Base-by-base conservation (phyloP, 441 rosid genomes). In the Erodium moschatum region DNA sequence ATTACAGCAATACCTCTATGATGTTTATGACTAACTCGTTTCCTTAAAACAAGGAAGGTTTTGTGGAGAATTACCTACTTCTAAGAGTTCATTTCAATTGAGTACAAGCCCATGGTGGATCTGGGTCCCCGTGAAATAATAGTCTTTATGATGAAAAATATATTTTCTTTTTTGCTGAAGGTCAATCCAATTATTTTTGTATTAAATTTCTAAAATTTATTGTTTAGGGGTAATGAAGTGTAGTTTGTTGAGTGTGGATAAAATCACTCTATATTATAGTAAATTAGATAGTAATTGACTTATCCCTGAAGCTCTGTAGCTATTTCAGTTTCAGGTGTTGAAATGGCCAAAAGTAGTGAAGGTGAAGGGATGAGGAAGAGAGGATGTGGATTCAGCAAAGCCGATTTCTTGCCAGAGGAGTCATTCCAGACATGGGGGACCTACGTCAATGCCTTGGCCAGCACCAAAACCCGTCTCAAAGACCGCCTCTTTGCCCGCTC, bases 361-460 rank as follows among this genome's bases (percentile, higher is more conserved):
- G 66, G 12, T 63, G 75, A 13, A 6, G 69, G 58, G 38, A 12
- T 61, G 5, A 75, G 75, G 65, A 76, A 67, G 70, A 73, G 85
- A 46, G 69, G 73, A 62, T 81, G 85, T 42, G 16, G 6, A 12
- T 81, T 79, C 69, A 70, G 33, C 42, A 88, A 88, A 63, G 73
- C 74, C 52, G 87, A 86, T 73, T 84, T 90, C 80, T 74, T 85
- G 67, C 97, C 94, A 0, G 92, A 88, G 65, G 82, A 88, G 67
- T 90, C 97, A 71, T 90, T 90, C 69, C 76, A 78, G 69, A 86
- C 75, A 75, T 83, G 83, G 75, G 70, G 70, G 42, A 85, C 46
- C 62, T 90, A 90, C 72, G 69, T 60, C 69, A 76, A 75, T 19
- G 92, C 95, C 18, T 67, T 88, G 74, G 76, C 77, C 56, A 77